Evolutionary conservation across 2,329 filamentous ascomycete genomes (phyloP), one percentile per base, ranked within the genome.

Genomic region (Xylariaceae sp.): DNA sequence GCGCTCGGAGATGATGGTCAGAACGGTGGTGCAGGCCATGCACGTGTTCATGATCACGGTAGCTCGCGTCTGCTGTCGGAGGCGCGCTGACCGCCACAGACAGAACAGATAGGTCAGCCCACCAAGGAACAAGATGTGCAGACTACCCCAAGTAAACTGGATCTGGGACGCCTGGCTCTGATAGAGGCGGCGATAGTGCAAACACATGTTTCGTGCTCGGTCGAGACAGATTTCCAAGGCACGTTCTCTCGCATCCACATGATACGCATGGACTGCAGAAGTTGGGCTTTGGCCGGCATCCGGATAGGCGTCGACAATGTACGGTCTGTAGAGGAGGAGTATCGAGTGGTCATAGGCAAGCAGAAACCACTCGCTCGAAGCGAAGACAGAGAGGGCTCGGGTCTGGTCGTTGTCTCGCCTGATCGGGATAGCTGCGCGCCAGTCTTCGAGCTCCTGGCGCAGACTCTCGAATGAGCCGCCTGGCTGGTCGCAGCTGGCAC

Each of bases 291-390:
- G 31, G 9, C 16, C n/a, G 21, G 6, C 11, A 11, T 13, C 10
- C 31, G 24, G n/a, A 18, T 25, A 3, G 12, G 18, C 13, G 5
- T 21, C 21, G 5, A 28, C 19, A 12, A 56, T 54, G 36, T 45
- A 45, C 15, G 47, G 43, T 1, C 59, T 50, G 32, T 64, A 61
- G 2, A 65, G 43, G 3, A 63, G 42, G 5, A 64, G 44, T 15
- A 64, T 53, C 2, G 59, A 56, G 35, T 64, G 53, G 35, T 61
- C 42, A 29, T 63, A 63, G 2, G 55, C 56, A 2, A 64, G 45
- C 3, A 50, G 37, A 29, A 64, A 64, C 60, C 60, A 64, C 10
- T 55, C 51, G 5, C 38, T 37, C 1, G 59, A 60, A 0, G 57
- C 51, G 37, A 60, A 64, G 2, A 59, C 52, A 1, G 53, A 53